These are phyloP conservation scores for Auriscalpium vulgare DNA, from an alignment of 768 basidiomycete genomes.

Conservation along the genomic window DNA sequence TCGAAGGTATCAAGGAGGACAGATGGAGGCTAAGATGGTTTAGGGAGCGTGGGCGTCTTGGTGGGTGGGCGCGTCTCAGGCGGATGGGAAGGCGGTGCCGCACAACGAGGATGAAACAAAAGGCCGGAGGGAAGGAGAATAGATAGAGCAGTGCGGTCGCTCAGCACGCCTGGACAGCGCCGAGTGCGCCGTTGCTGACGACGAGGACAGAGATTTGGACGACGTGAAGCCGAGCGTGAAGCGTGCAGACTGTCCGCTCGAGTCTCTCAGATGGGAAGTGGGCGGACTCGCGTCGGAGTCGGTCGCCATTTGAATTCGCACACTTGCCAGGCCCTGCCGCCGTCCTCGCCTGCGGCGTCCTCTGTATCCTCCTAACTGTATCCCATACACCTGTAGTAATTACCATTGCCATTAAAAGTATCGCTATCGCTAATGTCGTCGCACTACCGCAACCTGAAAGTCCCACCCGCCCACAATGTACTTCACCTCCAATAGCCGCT, in stretches of 20 bases:
- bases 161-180: background rate
- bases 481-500: constrained; percentile 73
- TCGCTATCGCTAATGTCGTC: constrained; percentile 42
- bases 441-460: constrained; percentile 77
- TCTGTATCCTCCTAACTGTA: background rate
- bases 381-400: background rate
- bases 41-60: constrained; percentile 1
- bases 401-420: background rate
- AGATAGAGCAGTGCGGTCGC: background rate
- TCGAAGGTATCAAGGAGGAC: constrained; percentile 5
- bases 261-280: background rate
- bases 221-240: background rate
- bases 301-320: constrained; percentile 4
- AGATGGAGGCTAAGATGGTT: constrained; percentile 14
- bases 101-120: background rate
- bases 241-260: background rate
- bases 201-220: background rate
- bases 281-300: background rate
- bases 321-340: constrained; percentile 2
- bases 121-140: background rate
- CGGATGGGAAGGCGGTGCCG: background rate
- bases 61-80: constrained; percentile 2
- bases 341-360: background rate
- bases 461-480: constrained; percentile 82
- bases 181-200: background rate